Evolutionary conservation across 2,329 filamentous ascomycete species (phyloP).

Genomic region (Basipetospora chlamydospora): DNA sequence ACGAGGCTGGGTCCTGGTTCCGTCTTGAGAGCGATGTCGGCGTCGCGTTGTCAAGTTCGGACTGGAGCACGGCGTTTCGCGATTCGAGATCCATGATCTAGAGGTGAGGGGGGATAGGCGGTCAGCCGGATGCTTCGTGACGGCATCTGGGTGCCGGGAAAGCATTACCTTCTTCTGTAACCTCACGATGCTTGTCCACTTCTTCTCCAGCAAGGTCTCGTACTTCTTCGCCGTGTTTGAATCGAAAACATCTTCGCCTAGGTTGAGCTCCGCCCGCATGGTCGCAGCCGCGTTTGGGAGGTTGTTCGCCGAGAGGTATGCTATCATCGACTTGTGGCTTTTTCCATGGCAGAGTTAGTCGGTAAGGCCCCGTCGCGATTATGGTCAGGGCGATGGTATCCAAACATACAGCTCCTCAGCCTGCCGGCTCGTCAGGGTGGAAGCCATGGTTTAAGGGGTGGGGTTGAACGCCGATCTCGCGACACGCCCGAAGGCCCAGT

Average conservation of each 20-base stretch:
- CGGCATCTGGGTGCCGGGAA: neutral
- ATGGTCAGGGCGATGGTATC: neutral
- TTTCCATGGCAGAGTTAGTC: slow-evolving; percentile 7
- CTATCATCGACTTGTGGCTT: slow-evolving; percentile 87
- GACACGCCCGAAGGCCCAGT: slow-evolving; percentile 1
- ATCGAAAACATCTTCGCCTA: slow-evolving; percentile 59
- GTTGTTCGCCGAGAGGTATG: slow-evolving; percentile 65
- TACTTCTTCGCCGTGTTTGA: slow-evolving; percentile 81
- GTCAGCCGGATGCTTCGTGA: slow-evolving; percentile 4
- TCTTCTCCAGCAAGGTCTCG: slow-evolving; percentile 87
- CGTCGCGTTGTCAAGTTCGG: slow-evolving; percentile 72
- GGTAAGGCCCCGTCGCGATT: neutral
- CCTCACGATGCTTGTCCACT: slow-evolving; percentile 92
- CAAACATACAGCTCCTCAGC: slow-evolving; percentile 71
- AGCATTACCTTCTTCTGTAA: slow-evolving; percentile 79
- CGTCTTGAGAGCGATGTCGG: slow-evolving; percentile 59
- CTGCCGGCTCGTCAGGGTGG: slow-evolving; percentile 58
- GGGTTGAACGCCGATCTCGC: neutral
- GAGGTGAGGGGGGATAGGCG: slow-evolving; percentile 2
- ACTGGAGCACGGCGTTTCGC: slow-evolving; percentile 56
- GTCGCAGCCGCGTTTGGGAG: slow-evolving; percentile 55
- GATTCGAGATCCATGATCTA: slow-evolving; percentile 91
- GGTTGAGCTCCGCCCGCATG: slow-evolving; percentile 61
- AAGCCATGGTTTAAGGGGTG: slow-evolving; percentile 2
- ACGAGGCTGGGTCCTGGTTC: slow-evolving; percentile 71